Conservation (phyloP, 495 filamentous ascomycete species). For the Annulohypoxylon bovei region DNA sequence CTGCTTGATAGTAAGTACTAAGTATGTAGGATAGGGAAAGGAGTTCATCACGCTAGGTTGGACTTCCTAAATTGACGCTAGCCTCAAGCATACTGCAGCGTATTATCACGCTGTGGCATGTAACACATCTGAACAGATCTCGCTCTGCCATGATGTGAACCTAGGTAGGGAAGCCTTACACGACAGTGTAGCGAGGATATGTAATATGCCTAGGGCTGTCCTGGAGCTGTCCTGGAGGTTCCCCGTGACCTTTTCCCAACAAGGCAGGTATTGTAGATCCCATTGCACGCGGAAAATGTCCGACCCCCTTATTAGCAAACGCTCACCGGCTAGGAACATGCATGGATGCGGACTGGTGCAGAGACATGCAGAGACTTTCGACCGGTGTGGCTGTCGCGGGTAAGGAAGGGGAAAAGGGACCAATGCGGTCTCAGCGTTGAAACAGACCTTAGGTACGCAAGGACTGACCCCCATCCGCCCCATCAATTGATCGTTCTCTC, state of each 20-base stretch:
- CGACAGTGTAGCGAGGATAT: neutral
- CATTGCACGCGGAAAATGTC: constrained; percentile 3
- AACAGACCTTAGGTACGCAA: neutral
- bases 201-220: constrained; percentile 30
- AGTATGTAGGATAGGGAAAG: neutral
- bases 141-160: neutral
- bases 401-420: neutral
- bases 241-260: neutral
- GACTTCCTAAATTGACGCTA: neutral
- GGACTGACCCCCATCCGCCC: neutral
- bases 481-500: neutral
- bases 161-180: neutral
- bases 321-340: constrained; percentile 1
- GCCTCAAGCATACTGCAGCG: neutral
- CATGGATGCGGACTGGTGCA: neutral
- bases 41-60: neutral
- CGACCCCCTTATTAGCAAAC: neutral
- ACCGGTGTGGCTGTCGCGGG: neutral
- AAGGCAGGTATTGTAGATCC: constrained; percentile 1
- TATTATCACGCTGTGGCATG: neutral
- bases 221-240: neutral
- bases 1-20: neutral
- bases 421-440: neutral
- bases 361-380: neutral
- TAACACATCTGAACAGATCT: neutral